Evolutionary conservation across 2,329 filamentous ascomycete species (phyloP).

Genomic region (Pyrenochaeta sp.): DNA sequence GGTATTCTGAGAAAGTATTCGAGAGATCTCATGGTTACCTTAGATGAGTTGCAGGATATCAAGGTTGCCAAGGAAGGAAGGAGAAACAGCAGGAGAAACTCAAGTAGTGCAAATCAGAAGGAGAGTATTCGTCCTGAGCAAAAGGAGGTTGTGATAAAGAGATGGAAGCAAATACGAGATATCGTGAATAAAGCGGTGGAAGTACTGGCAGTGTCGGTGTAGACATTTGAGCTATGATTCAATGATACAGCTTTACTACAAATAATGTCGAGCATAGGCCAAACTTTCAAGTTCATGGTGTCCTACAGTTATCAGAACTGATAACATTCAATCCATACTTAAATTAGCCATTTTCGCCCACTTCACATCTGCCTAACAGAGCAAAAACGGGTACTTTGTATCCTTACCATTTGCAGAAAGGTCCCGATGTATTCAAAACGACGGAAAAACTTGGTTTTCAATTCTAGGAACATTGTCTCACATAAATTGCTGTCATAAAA

Average conservation of each 20-base stretch:
- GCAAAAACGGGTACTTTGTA: too few relatives aligned
- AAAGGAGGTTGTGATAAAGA: slow-evolving; percentile 31
- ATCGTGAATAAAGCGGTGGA: slow-evolving; percentile 19
- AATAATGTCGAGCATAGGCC: background rate
- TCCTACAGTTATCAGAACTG: too few relatives aligned
- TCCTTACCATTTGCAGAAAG: too few relatives aligned
- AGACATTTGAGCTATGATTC: background rate
- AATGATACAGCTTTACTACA: background rate
- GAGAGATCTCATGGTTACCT: slow-evolving; percentile 33
- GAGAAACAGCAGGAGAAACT: background rate
- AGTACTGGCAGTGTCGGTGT: slow-evolving; percentile 16
- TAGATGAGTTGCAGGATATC: slow-evolving; percentile 37
- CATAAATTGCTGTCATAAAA: too few relatives aligned
- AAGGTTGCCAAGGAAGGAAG: slow-evolving; percentile 17
- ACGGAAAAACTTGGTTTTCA: too few relatives aligned
- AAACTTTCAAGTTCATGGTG: background rate
- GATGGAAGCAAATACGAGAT: slow-evolving; percentile 51
- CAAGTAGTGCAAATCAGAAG: background rate
- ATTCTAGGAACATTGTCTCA: too few relatives aligned
- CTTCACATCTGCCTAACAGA: too few relatives aligned
- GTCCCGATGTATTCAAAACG: too few relatives aligned
- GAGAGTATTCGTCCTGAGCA: slow-evolving; percentile 21
- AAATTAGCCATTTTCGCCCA: too few relatives aligned
- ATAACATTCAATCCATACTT: too few relatives aligned
- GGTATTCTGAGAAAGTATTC: slow-evolving; percentile 40